A percentile compares a stretch with the other conserved stretches of the same genome.
phyloP scores from a whole-genome alignment of 2,329 filamentous ascomycete species.

The Fusarium tricinctum region DNA sequence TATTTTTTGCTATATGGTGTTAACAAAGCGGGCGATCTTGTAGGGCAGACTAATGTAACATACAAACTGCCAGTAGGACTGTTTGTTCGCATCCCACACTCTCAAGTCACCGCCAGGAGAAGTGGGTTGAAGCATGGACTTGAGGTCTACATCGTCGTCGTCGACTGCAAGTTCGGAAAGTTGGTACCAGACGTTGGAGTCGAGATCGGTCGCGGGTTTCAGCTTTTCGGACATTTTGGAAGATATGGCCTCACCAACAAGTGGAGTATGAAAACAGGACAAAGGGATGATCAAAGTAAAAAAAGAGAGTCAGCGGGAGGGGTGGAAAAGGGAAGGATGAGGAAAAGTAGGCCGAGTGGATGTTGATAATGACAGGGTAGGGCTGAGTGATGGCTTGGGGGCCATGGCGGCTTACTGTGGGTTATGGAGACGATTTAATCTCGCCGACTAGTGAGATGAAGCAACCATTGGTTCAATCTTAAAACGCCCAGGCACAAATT shows the following conservation, averaged over 20 bases:
- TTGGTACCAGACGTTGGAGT: constrained; percentile 56
- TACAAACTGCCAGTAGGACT: constrained; percentile 39
- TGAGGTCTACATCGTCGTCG: constrained; percentile 44
- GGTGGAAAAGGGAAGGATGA: no score
- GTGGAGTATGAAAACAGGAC: not conserved
- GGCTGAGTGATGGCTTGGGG: constrained; percentile 10
- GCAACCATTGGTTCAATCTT: not conserved
- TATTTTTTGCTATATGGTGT: constrained; percentile 48
- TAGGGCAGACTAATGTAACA: accelerated
- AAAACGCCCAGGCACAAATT: not conserved
- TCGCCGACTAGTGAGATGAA: not conserved
- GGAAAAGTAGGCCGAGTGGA: not conserved
- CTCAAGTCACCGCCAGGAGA: constrained; percentile 36
- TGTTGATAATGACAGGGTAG: constrained; percentile 8
- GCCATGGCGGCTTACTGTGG: constrained; percentile 11
- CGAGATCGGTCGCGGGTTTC: constrained; percentile 46
- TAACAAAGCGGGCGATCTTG: not conserved
- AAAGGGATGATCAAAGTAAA: not conserved
- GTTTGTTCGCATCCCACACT: constrained; percentile 32
- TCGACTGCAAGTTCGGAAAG: constrained; percentile 56
- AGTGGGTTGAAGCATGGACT: constrained; percentile 38
- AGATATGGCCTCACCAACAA: not conserved
- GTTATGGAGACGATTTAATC: not conserved
- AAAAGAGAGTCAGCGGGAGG: not conserved
- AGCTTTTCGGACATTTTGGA: constrained; percentile 19